These are phyloP conservation scores for Dalbergia cultrata DNA, from an alignment of 306 rosid genomes.

Conservation along the genomic window DNA sequence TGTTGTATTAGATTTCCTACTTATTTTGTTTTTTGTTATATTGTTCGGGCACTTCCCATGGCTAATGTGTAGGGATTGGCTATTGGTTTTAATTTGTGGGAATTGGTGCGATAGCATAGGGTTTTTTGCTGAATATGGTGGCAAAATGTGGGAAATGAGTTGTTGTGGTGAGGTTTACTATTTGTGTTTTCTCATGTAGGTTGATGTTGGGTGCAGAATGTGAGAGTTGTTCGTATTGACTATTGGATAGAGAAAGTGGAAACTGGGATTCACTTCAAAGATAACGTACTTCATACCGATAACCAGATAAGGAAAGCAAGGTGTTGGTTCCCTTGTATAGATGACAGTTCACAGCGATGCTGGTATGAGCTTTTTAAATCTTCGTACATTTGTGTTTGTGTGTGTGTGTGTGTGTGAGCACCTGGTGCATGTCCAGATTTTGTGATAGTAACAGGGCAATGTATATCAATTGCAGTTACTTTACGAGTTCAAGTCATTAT, in stretches of 20 bases:
- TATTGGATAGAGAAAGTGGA: constrained; percentile 93
- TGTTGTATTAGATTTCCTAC: constrained; percentile 2
- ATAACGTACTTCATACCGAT: constrained; percentile 76
- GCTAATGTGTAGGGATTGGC: neutral
- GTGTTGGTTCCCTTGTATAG: constrained; percentile 98
- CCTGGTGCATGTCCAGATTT: constrained; percentile 29
- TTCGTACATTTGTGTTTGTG: neutral
- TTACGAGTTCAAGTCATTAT: constrained; percentile 34
- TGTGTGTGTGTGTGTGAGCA: neutral
- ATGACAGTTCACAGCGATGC: constrained; percentile 87
- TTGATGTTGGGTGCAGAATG: constrained; percentile 90
- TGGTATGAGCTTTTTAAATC: constrained; percentile 63
- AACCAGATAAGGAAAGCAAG: constrained; percentile 93
- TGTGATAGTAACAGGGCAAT: neutral
- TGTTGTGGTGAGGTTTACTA: constrained; percentile 62
- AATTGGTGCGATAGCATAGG: constrained; percentile 7
- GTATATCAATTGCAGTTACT: neutral
- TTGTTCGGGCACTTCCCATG: neutral
- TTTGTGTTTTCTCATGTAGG: constrained; percentile 77
- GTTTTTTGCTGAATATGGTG: neutral
- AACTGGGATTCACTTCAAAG: constrained; percentile 74
- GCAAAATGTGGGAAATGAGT: constrained; percentile 48
- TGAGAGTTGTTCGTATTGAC: constrained; percentile 82
- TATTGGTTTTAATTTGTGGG: constrained; percentile 17
- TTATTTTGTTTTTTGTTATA: neutral